Evolutionary conservation across 1,284 basidiomycete species (phyloP).

Genomic region (Boletus holoroseus): DNA sequence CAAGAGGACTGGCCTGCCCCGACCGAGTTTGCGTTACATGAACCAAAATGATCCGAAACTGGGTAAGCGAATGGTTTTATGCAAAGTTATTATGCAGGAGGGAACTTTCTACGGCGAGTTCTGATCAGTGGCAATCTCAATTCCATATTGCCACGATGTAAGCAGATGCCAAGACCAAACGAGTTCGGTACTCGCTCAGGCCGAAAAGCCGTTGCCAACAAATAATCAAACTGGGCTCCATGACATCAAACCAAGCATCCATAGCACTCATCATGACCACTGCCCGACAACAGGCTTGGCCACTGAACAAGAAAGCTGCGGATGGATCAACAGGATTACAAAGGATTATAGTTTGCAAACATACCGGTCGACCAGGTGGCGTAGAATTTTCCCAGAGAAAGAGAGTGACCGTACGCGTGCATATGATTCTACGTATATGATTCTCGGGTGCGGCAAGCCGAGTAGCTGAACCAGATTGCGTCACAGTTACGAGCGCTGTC

Average conservation of each 20-base stretch:
- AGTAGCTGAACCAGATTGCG: slow-evolving; percentile 52
- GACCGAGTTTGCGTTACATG: not conserved
- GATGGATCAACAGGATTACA: slow-evolving; percentile 2
- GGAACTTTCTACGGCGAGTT: not conserved
- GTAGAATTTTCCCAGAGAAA: slow-evolving; percentile 78
- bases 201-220: not conserved
- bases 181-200: not conserved
- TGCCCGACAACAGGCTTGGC: slow-evolving; percentile 52
- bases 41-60: not conserved
- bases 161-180: not conserved
- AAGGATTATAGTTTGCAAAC: slow-evolving; percentile 17
- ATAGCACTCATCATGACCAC: slow-evolving; percentile 44
- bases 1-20: not conserved
- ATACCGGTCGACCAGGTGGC: slow-evolving; percentile 77
- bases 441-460: slow-evolving; percentile 63
- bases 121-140: not conserved
- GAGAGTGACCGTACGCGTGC: slow-evolving; percentile 83
- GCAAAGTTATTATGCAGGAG: not conserved
- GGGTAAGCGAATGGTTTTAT: not conserved
- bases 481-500: slow-evolving; percentile 1
- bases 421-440: slow-evolving; percentile 94
- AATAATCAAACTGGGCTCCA: not conserved
- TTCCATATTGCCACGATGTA: not conserved
- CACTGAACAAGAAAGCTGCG: slow-evolving; percentile 82
- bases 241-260: slow-evolving; percentile 60